Percentiles rank a stretch among this genome's conserved stretches.
phyloP scores from a whole-genome alignment of 106 monocot species.

The Apostasia shenzhenica region DNA sequence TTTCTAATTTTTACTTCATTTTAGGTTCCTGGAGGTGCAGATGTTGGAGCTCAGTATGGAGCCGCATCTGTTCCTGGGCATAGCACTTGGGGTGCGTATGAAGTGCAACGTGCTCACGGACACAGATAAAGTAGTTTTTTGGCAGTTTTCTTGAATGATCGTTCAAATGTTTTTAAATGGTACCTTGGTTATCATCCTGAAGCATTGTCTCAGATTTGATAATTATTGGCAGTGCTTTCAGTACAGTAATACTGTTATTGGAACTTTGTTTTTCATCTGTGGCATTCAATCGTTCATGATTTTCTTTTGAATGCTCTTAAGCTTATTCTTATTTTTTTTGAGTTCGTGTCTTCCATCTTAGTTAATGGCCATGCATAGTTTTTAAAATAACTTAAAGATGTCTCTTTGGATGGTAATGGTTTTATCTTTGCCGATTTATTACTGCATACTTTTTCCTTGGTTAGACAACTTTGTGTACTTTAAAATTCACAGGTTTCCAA shows the following conservation, averaged over 20 bases:
- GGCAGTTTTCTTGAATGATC: background rate
- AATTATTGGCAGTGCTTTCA: background rate
- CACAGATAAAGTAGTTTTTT: conserved; percentile 31
- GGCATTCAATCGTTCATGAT: background rate
- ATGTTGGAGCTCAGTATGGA: conserved; percentile 46
- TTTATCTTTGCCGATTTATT: background rate
- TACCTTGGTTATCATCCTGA: background rate
- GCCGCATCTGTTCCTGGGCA: conserved; percentile 29
- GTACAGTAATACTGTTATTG: background rate
- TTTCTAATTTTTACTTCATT: background rate
- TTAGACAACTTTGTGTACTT: too few relatives aligned
- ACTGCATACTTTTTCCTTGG: too few relatives aligned
- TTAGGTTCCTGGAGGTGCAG: conserved; percentile 45
- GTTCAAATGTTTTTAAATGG: background rate
- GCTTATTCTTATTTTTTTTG: background rate
- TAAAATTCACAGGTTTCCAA: too few relatives aligned
- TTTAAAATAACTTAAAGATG: background rate
- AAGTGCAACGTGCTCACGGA: conserved; percentile 50
- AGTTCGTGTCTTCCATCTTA: background rate
- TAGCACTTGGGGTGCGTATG: conserved; percentile 58
- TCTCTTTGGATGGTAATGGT: background rate
- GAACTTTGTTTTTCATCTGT: background rate
- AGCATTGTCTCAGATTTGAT: background rate
- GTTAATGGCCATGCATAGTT: background rate
- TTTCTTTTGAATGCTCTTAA: background rate